These are phyloP conservation scores for Mucor sp. DNA, from an alignment of 371 early-diverging fungal genomes.

Conservation along the genomic window DNA sequence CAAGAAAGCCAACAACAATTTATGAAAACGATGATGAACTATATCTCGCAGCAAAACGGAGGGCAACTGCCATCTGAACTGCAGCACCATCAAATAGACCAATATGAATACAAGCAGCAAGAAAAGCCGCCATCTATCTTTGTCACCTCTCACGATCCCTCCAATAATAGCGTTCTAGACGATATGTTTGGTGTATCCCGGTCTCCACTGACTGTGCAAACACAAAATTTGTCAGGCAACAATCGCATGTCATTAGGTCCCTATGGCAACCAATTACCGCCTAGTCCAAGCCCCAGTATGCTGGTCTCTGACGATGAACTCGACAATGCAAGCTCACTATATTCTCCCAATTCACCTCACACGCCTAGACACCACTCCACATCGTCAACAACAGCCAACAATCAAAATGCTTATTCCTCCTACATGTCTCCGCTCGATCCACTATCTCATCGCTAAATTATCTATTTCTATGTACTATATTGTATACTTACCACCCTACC, in stretches of 20 bases:
- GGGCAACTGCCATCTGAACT: constrained; percentile 44
- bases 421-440: constrained; percentile 19
- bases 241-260: constrained; percentile 18
- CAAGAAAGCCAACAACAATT: constrained; percentile 62
- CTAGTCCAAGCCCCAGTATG: constrained; percentile 37
- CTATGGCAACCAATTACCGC: constrained; percentile 27
- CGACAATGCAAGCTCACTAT: constrained; percentile 24
- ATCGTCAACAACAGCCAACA: background rate
- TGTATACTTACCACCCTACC: background rate
- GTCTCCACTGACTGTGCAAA: constrained; percentile 32
- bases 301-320: constrained; percentile 35
- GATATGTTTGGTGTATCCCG: constrained; percentile 18
- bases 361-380: constrained; percentile 25
- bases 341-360: constrained; percentile 33
- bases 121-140: constrained; percentile 60
- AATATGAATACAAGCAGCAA: constrained; percentile 20
- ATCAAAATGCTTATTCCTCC: background rate
- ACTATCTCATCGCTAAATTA: constrained; percentile 15
- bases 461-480: background rate
- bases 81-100: constrained; percentile 24
- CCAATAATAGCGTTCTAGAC: constrained; percentile 10
- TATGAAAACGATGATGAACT: constrained; percentile 61
- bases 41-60: constrained; percentile 54
- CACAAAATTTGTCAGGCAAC: constrained; percentile 18
- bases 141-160: constrained; percentile 58